Conservation (phyloP, 768 basidiomycete genomes). For the Fomitopsis pulvina region DNA sequence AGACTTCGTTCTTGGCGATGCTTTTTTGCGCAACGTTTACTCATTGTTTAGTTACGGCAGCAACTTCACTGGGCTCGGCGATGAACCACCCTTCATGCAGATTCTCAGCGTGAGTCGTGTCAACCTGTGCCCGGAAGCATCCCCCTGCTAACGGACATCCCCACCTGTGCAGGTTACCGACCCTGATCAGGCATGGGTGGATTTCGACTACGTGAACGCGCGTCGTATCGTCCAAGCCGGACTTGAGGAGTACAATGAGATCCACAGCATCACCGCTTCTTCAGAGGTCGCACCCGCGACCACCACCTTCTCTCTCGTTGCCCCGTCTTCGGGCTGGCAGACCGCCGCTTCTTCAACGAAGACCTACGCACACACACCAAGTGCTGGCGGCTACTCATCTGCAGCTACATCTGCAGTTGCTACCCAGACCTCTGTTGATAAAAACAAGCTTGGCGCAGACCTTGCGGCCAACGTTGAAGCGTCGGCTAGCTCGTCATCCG, state of each 20-base stretch:
- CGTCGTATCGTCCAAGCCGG: neutral
- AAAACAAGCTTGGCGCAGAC: neutral
- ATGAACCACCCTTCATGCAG: neutral
- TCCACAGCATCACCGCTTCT: neutral
- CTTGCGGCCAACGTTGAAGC: neutral
- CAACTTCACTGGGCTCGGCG: neutral
- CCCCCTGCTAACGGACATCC: neutral
- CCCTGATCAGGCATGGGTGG: neutral
- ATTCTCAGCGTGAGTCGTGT: conserved; percentile 4
- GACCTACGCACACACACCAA: neutral
- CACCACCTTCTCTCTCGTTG: neutral
- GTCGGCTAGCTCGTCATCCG: neutral
- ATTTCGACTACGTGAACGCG: conserved; percentile 1
- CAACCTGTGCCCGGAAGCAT: neutral
- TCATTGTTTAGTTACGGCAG: conserved; percentile 8
- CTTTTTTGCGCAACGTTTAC: conserved; percentile 18
- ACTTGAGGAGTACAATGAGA: neutral
- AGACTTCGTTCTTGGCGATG: conserved; percentile 17
- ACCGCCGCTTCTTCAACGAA: neutral
- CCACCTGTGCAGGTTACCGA: neutral
- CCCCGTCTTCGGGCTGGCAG: neutral
- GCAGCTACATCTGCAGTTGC: neutral
- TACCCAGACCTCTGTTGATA: neutral
- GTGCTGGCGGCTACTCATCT: neutral
- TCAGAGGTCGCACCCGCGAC: neutral